Conservation (phyloP, 2,329 filamentous ascomycete genomes). For the Colletotrichum musae region DNA sequence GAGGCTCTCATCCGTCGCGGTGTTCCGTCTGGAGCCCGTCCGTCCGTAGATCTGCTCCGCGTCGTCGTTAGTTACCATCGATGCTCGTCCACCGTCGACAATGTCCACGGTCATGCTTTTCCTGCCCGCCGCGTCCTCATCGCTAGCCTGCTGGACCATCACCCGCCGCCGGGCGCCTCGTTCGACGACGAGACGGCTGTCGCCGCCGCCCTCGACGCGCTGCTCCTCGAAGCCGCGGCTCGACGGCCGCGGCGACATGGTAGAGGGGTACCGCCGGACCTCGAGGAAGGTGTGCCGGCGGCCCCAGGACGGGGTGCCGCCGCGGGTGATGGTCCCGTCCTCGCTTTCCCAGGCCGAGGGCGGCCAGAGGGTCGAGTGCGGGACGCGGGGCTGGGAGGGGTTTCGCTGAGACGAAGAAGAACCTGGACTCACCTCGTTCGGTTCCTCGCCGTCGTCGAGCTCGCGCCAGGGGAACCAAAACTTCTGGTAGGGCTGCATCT, state of each 20-base stretch:
- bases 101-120: background rate
- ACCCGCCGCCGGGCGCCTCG: background rate
- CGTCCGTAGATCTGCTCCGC: slow-evolving; percentile 26
- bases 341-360: slow-evolving; percentile 6
- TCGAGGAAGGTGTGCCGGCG: slow-evolving; percentile 25
- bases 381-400: background rate
- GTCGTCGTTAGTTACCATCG: background rate
- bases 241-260: background rate
- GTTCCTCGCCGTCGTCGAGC: slow-evolving; percentile 29
- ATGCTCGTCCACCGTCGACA: background rate
- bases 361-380: slow-evolving; percentile 8
- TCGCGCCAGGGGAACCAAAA: slow-evolving; percentile 41
- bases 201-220: background rate
- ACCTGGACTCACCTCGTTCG: slow-evolving; percentile 28
- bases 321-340: background rate
- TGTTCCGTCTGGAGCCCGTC: slow-evolving; percentile 15
- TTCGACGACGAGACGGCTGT: background rate
- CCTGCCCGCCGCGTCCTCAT: background rate
- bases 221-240: background rate
- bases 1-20: background rate
- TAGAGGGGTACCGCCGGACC: slow-evolving; percentile 8
- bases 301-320: slow-evolving; percentile 12
- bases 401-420: background rate
- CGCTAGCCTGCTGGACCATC: background rate
- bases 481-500: slow-evolving; percentile 31